Evolutionary conservation across 129 eudicot genomes (phyloP).

Genomic region (Erigeron canadensis): DNA sequence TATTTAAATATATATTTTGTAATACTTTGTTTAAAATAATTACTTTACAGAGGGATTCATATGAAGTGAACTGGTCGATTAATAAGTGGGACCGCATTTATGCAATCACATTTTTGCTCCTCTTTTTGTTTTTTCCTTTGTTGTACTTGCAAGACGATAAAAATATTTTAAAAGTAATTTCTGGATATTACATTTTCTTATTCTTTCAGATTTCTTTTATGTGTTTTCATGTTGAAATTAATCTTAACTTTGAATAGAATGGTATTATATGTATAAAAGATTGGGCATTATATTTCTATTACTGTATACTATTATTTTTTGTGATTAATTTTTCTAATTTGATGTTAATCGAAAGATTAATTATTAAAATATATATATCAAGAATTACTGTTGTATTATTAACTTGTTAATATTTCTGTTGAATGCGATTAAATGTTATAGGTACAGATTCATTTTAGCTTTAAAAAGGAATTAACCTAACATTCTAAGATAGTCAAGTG

Average conservation of each 20-base stretch:
- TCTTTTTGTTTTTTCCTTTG: conserved; percentile 41
- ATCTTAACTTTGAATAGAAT: no score
- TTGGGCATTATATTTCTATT: no score
- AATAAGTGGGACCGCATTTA: conserved; percentile 28
- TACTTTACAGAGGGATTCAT: conserved; percentile 32
- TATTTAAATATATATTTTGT: background rate
- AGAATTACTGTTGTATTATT: no score
- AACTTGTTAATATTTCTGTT: no score
- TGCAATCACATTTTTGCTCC: conserved; percentile 31
- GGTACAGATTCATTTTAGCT: background rate
- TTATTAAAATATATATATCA: no score
- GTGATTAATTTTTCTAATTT: no score
- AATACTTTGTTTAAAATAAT: background rate
- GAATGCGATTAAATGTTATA: background rate
- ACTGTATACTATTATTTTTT: no score
- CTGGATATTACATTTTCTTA: background rate
- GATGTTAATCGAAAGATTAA: no score
- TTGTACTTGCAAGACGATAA: conserved; percentile 26
- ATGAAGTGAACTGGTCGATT: conserved; percentile 28
- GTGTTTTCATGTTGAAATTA: no score
- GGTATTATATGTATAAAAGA: no score
- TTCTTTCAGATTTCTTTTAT: no score
- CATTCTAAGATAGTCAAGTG: conserved; percentile 14
- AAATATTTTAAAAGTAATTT: background rate
- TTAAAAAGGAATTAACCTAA: background rate